phyloP scores from a whole-genome alignment of 805 yeast genomes.

The Cyberlindnera xylosilytica region DNA sequence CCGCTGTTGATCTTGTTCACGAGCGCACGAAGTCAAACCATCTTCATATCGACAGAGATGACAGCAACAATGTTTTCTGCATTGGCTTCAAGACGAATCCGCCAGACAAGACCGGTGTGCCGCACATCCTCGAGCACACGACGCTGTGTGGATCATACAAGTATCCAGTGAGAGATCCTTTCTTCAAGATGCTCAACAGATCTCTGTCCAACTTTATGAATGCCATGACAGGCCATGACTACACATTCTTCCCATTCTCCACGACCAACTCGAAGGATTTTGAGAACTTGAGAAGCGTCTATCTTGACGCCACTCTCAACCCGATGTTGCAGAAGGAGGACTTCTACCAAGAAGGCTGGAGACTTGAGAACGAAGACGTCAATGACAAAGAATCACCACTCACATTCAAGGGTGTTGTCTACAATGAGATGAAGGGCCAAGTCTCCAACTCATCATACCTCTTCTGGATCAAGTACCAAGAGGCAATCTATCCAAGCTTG shows the following conservation, averaged over 20 bases:
- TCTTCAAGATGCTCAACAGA: conserved; percentile 93
- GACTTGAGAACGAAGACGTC: conserved; percentile 71
- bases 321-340: conserved; percentile 79
- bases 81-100: conserved; percentile 92
- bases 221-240: conserved; percentile 98
- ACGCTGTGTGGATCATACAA: conserved; percentile 90
- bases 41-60: conserved; percentile 80
- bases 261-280: conserved; percentile 86
- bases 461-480: conserved; percentile 80
- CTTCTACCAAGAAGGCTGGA: conserved; percentile 96
- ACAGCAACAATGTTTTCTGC: conserved; percentile 82
- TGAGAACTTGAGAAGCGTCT: conserved; percentile 79
- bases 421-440: conserved; percentile 98
- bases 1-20: conserved; percentile 75
- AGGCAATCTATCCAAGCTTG: conserved; percentile 77
- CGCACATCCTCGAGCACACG: conserved; percentile 94
- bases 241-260: conserved; percentile 93
- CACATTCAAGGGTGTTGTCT: conserved; percentile 90
- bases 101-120: conserved; percentile 92
- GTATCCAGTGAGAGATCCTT: conserved; percentile 95
- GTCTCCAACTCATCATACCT: conserved; percentile 83
- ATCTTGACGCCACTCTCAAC: conserved; percentile 79
- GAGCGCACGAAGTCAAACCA: conserved; percentile 71
- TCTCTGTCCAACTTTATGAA: conserved; percentile 97
- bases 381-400: conserved; percentile 59